Evolutionary conservation across 768 basidiomycete genomes (phyloP).

Genomic region (Tylopilus felleus): DNA sequence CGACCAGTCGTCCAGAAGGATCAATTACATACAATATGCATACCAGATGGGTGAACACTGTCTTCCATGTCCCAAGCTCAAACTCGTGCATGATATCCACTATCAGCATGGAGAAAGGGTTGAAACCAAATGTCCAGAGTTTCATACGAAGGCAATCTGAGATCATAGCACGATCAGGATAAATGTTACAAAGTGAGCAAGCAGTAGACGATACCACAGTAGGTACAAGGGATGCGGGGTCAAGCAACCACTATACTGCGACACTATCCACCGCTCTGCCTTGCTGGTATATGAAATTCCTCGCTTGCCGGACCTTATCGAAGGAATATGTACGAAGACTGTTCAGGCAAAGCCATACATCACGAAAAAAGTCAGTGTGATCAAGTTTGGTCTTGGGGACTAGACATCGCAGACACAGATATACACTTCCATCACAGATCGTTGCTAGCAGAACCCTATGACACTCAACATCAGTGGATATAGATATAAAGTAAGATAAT

Average conservation of each 20-base stretch:
- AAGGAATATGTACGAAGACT: background rate
- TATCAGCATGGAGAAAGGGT: constrained; percentile 28
- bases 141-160: constrained; percentile 34
- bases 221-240: background rate
- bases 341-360: constrained; percentile 9
- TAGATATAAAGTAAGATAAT: too few species aligned
- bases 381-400: background rate
- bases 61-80: constrained; percentile 40
- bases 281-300: background rate
- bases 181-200: background rate
- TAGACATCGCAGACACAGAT: background rate
- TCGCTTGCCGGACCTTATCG: background rate
- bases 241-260: background rate
- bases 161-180: background rate
- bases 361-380: background rate
- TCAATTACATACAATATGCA: constrained; percentile 23
- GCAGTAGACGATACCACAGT: background rate
- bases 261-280: background rate
- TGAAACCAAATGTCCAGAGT: constrained; percentile 13
- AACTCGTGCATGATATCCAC: too few species aligned
- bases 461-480: too few species aligned
- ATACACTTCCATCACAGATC: background rate
- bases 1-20: constrained; percentile 4
- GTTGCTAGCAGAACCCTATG: background rate
- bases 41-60: constrained; percentile 34